These are phyloP conservation scores for Metschnikowia matae DNA, from an alignment of 805 yeast genomes.

Conservation along the genomic window DNA sequence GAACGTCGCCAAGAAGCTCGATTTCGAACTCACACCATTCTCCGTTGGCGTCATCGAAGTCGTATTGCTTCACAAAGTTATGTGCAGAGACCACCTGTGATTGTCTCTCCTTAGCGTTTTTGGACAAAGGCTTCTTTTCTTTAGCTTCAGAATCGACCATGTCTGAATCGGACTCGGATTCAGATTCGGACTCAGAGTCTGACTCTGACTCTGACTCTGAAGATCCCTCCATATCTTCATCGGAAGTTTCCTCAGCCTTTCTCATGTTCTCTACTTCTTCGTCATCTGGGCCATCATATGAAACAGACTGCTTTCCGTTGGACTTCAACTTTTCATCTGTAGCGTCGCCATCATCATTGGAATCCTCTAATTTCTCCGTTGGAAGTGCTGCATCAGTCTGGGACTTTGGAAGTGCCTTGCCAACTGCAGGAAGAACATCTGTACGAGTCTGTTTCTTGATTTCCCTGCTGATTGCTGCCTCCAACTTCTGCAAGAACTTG, in stretches of 20 bases:
- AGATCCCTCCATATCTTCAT: conserved; percentile 48
- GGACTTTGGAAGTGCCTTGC: conserved; percentile 58
- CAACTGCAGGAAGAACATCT: conserved; percentile 58
- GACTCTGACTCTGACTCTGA: conserved; percentile 38
- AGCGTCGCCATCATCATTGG: conserved; percentile 54
- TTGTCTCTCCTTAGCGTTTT: conserved; percentile 79
- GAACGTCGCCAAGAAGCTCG: conserved; percentile 78
- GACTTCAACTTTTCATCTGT: conserved; percentile 56
- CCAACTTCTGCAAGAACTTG: conserved; percentile 67
- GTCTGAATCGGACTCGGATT: conserved; percentile 29
- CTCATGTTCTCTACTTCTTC: conserved; percentile 90
- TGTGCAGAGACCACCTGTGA: conserved; percentile 72
- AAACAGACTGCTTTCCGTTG: conserved; percentile 78
- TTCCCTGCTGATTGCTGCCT: conserved; percentile 71
- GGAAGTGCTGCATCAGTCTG: conserved; percentile 33
- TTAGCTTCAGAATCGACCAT: conserved; percentile 12
- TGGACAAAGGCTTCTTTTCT: conserved; percentile 35
- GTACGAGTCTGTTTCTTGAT: conserved; percentile 71
- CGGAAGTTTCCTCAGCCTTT: conserved; percentile 73
- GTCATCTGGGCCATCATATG: conserved; percentile 93
- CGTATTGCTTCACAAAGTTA: conserved; percentile 69
- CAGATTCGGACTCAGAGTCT: conserved; percentile 33
- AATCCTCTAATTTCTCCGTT: conserved; percentile 35
- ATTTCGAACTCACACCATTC: conserved; percentile 90
- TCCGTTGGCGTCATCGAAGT: conserved; percentile 86